Base-by-base conservation (phyloP, 1,284 basidiomycete species). In the Leucoagaricus sp. region DNA sequence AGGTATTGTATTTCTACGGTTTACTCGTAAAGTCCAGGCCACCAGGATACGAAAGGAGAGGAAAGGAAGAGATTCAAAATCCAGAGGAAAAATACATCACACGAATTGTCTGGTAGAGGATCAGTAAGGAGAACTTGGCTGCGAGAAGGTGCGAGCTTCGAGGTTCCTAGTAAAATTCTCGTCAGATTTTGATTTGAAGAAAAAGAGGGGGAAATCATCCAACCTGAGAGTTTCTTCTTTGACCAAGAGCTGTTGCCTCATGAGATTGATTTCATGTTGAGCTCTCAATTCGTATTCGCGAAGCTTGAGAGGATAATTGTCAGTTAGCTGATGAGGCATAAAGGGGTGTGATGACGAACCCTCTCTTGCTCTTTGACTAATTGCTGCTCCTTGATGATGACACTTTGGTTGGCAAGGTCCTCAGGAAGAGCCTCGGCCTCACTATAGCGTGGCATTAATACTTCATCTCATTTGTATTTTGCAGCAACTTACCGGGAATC, bases 321-420 rank as follows among this genome's bases (percentile, higher is more conserved):
- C 12, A 28, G 31, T 36, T 25, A 38, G 26, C 38, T 7, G 26
- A 26, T 38, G 34, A 25, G 9, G 19, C 33, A 48, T 26, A 17
- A 51, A 61, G 26, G 6, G 13, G 23, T 25, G 8, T 28, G 4
- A 28, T 29, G 34, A 57, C 60, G 44, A 13, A 75, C 96, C 93
- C 95, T 95, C 79, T 96, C 94, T 74, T 96, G 94, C 73, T 98
- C 96, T 62, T 92, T 83, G 63, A 94, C 89, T 57, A 99, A 87
- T 73, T 98, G 96, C 71, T 98, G 96, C 76, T 98, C 96, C 80
- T 97, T 97, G 76, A 98, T 83, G 59, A 93, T 86, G 47, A 97
- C 94, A 53, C 89, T 92, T 75, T 97, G 96, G 61, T 87, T 96
- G 6, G 93, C 94, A 59, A 98, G 83, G 68, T 98, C 96, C 68